A percentile compares a stretch with the other conserved stretches of the same genome.
phyloP scores from a whole-genome alignment of 2,329 filamentous ascomycete genomes.

The Paecilomyces fulvus region DNA sequence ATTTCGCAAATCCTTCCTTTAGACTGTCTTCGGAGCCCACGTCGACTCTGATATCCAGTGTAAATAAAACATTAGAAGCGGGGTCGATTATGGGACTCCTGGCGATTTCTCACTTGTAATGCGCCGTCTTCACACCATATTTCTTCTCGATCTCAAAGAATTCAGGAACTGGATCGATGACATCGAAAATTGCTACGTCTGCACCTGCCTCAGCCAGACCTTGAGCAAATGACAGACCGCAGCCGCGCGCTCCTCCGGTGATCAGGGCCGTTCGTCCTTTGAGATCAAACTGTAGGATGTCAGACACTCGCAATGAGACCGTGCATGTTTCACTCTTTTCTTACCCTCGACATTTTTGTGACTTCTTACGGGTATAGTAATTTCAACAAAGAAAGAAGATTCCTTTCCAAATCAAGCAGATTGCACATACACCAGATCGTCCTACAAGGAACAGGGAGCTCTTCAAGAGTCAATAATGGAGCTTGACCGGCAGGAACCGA shows the following conservation, averaged over 20 bases:
- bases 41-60: constrained; percentile 24
- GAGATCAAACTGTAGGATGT: constrained; percentile 36
- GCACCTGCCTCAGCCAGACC: constrained; percentile 40
- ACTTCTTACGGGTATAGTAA: not conserved
- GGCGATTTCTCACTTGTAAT: constrained; percentile 25
- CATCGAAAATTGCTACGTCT: constrained; percentile 39
- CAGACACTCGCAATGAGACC: not conserved
- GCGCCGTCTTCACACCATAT: constrained; percentile 33
- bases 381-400: not conserved
- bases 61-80: not conserved
- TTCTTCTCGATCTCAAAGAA: constrained; percentile 36
- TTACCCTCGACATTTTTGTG: not conserved
- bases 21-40: constrained; percentile 28
- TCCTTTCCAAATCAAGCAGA: no score
- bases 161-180: constrained; percentile 31
- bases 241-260: constrained; percentile 40
- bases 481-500: not conserved
- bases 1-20: constrained; percentile 20
- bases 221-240: constrained; percentile 38
- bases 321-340: not conserved
- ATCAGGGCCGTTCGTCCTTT: constrained; percentile 40
- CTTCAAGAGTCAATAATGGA: not conserved
- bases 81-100: not conserved
- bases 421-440: no score
- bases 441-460: not conserved